Conservation (phyloP, 1,139 yeast genomes). For the Komagataea norvegica region DNA sequence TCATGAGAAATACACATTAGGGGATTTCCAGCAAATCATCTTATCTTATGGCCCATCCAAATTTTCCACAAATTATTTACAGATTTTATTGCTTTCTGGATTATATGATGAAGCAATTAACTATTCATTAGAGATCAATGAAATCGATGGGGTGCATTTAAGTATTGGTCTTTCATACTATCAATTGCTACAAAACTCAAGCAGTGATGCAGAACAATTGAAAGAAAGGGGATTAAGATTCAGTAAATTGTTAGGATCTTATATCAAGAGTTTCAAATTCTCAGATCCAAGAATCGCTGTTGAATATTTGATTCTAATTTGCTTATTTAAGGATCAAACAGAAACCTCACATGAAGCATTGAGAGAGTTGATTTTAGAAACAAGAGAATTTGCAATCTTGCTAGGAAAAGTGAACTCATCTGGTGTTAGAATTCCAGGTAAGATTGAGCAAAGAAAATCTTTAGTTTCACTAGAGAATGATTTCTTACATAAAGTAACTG, state of each 20-base stretch:
- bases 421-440: constrained; percentile 79
- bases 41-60: constrained; percentile 69
- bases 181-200: constrained; percentile 58
- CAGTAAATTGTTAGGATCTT: constrained; percentile 58
- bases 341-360: constrained; percentile 72
- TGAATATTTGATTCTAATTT: constrained; percentile 75
- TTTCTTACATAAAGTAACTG: constrained; percentile 66
- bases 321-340: constrained; percentile 48
- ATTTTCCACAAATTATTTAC: constrained; percentile 71
- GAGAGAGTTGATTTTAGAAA: constrained; percentile 77
- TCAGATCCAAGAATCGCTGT: constrained; percentile 89
- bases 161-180: constrained; percentile 78
- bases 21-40: constrained; percentile 69
- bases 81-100: constrained; percentile 70
- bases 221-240: constrained; percentile 45
- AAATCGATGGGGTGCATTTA: constrained; percentile 85
- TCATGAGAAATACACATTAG: constrained; percentile 68
- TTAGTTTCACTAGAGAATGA: constrained; percentile 55
- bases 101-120: constrained; percentile 79
- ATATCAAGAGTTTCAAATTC: constrained; percentile 75
- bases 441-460: constrained; percentile 74
- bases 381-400: constrained; percentile 76
- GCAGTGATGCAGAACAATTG: constrained; percentile 15
- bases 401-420: constrained; percentile 73
- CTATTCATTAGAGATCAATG: constrained; percentile 61